Conservation (phyloP, 352 stramenopile species). For the Proteromonas lacertae region DNA sequence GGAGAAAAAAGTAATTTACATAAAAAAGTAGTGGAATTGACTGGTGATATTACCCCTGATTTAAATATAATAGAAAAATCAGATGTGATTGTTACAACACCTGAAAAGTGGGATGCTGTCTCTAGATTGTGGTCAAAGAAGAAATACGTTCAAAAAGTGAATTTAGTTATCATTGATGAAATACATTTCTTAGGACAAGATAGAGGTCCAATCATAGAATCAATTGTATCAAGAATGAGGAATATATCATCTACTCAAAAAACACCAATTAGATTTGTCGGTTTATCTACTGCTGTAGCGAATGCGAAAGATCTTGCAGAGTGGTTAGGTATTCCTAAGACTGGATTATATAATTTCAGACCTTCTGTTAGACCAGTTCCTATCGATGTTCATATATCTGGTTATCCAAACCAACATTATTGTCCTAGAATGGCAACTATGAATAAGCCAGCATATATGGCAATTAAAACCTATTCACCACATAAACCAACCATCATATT, state of each 20-base stretch:
- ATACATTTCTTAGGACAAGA: conserved; percentile 83
- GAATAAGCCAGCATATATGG: conserved; percentile 94
- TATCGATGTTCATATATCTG: conserved; percentile 73
- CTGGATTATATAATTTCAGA: conserved; percentile 20
- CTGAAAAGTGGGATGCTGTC: conserved; percentile 88
- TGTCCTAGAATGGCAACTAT: conserved; percentile 89
- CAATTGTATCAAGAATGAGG: conserved; percentile 53
- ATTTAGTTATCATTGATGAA: conserved; percentile 29
- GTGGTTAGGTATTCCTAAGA: conserved; percentile 67
- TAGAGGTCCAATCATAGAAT: conserved; percentile 61
- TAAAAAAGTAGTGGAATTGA: conserved; percentile 75
- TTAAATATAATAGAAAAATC: conserved; percentile 42
- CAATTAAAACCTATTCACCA: conserved; percentile 68
- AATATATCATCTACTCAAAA: conserved; percentile 22
- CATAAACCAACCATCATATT: conserved; percentile 79
- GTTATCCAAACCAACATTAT: conserved; percentile 73
- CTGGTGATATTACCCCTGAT: conserved; percentile 73
- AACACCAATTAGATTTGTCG: conserved; percentile 44
- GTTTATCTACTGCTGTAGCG: conserved; percentile 67
- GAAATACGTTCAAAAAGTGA: conserved; percentile 10
- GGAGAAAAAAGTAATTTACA: conserved; percentile 45
- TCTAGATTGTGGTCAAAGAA: conserved; percentile 43
- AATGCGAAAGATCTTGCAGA: conserved; percentile 73
- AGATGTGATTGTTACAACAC: conserved; percentile 82
- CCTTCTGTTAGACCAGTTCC: conserved; percentile 61